Base-by-base conservation (phyloP, 805 yeast genomes). In the Ogataea dorogensis region DNA sequence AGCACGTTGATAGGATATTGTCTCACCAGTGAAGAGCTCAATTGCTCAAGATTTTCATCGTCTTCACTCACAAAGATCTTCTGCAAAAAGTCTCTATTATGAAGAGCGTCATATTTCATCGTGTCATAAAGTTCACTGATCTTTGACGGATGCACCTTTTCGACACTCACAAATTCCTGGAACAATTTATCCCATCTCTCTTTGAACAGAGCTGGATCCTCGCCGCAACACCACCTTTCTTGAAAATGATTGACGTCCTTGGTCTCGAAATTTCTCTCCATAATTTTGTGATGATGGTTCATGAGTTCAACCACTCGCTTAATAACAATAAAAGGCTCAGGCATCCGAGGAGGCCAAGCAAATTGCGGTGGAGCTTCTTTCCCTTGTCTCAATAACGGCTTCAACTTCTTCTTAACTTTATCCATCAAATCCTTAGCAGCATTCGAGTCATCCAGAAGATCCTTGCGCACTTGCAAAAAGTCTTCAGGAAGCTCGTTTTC, bases 381-480 rank as follows among this genome's bases (percentile, higher is more conserved):
- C 2, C 98, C 98, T 61, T 89, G 93, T 63, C 99, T 77, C 35
- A 93, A 68, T 53, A 93, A 68, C 1, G 98, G 97, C 63, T 93
- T 93, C 55, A 93, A 71, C 68, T 89, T 87, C 77, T 93, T 93
- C 63, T 93, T 93, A 24, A 93, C 99, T 55, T 88, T 86, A 56
- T 93, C 99, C 98, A 91, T 93, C 32, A 87, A 69, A 58, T 87
- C 97, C 56, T 93, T 93, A 2, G 99, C 99, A 1, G 99, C 99
- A 58, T 93, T 93, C 29, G 95, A 82, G 62, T 93, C 99, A 60
- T 93, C 99, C 37, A 93, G 68, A 37, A 93, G 67, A 62, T 91
- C 96, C 61, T 91, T 93, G 43, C 96, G 71, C 17, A 91, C 82
- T 40, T 79, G 78, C 33, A 93, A 68, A 53, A 81, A 84, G 50